Conservation (phyloP, 2,329 filamentous ascomycete genomes). For the Aspergillus floridensis region DNA sequence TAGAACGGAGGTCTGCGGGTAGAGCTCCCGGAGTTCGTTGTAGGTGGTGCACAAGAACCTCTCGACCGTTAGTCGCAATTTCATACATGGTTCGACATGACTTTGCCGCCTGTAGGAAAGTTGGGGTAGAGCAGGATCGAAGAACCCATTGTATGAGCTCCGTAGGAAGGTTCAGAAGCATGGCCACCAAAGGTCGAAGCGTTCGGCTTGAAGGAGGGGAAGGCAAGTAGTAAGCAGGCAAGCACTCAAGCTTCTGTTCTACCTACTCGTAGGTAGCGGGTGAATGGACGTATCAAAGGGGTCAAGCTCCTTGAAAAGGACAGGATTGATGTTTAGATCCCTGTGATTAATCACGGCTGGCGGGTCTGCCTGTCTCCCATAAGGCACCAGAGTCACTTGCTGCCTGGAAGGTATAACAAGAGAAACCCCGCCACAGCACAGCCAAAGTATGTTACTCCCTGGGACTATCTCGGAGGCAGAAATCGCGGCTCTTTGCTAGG, state of each 20-base stretch:
- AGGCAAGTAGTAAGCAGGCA: background rate
- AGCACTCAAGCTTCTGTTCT: background rate
- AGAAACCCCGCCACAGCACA: background rate
- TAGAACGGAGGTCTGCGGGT: constrained; percentile 17
- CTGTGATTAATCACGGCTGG: background rate
- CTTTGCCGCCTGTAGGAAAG: constrained; percentile 39
- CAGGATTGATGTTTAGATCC: background rate
- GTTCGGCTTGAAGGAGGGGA: background rate
- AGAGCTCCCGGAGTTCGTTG: constrained; percentile 31
- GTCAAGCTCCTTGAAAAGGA: background rate
- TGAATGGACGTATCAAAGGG: background rate
- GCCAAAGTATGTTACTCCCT: background rate
- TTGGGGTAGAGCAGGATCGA: constrained; percentile 30
- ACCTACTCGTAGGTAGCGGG: background rate
- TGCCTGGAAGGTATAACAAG: background rate
- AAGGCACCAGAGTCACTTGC: background rate
- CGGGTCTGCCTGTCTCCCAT: background rate
- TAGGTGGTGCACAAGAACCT: constrained; percentile 39
- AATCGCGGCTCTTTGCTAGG: background rate
- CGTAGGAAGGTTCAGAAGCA: constrained; percentile 37
- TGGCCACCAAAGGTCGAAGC: constrained; percentile 10
- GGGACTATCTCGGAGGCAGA: background rate
- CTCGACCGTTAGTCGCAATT: constrained; percentile 35
- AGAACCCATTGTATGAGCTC: constrained; percentile 43
- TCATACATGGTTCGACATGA: constrained; percentile 36